A percentile compares a stretch with the other conserved stretches of the same genome.
Evolutionary conservation across 169 alveolate genomes (phyloP).

Genomic region (Perkinsus chesapeaki): DNA sequence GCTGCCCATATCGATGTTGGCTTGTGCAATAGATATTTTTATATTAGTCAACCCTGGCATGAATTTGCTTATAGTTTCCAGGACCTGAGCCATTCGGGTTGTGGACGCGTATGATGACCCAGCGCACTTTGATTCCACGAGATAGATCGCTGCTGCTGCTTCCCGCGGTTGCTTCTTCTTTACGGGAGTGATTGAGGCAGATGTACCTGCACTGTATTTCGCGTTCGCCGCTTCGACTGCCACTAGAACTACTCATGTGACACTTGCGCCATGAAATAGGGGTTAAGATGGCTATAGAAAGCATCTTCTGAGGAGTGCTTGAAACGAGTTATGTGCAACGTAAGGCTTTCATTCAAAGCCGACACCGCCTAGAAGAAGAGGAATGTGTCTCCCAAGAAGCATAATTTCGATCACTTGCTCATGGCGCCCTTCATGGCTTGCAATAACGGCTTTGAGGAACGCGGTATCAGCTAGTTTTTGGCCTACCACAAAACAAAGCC

Average conservation of each 20-base stretch:
- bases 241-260: too few relatives aligned
- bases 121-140: not conserved
- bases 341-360: conserved; percentile 23
- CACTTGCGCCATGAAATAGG: conserved; percentile 66
- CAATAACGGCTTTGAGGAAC: conserved; percentile 20
- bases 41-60: conserved; percentile 64
- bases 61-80: conserved; percentile 67
- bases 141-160: not conserved
- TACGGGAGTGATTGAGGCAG: not conserved
- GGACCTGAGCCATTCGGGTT: conserved; percentile 23
- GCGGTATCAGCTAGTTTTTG: conserved; percentile 27
- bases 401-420: conserved; percentile 1
- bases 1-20: not conserved
- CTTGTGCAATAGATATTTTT: not conserved
- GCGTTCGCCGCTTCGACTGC: too few relatives aligned
- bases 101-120: not conserved
- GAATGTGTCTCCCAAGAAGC: not conserved
- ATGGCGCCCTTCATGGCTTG: conserved; percentile 21
- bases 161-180: not conserved
- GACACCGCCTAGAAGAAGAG: conserved; percentile 7
- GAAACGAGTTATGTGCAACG: conserved; percentile 28
- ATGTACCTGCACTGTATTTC: not conserved
- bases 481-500: not conserved
- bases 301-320: conserved; percentile 51
- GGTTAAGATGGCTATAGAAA: conserved; percentile 66